Base-by-base conservation (phyloP, 306 rosid species). In the Trichosanthes cucumerina region DNA sequence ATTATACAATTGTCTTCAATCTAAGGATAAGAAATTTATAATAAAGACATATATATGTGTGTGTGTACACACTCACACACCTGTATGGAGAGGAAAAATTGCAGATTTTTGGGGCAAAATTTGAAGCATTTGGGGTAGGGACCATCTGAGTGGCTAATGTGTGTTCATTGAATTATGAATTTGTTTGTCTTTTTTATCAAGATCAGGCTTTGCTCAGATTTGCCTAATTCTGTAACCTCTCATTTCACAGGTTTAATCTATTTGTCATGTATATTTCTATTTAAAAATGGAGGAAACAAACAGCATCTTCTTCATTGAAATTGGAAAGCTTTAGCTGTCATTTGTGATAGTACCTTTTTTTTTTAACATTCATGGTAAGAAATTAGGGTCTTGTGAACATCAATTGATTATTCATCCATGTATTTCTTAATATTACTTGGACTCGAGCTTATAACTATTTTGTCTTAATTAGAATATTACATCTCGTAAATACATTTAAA, bases 41-140 rank as follows among this genome's bases (percentile, higher is more conserved):
- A 23, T 23, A 70, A 5, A 23, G 8, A 66, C 18, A 70, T 1
- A 18, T 2, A 39, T 2, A 39, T 7, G n/a, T 5, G 11, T 13
- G 11, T 12, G 12, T 3, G 8, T 0, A 14, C 72, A 34, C 39
- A 12, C 3, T 0, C 39, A 60, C 1, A 60, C 72, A 65, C 47
- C 7, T 65, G 72, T 65, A 65, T 71, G 76, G 76, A 71, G 57
- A 71, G 21, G 38, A 19, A 24, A 23, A 24, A 9, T 69, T 43
- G 36, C 33, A 43, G 12, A 23, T 66, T 38, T n/a, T 38, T 38
- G 1, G 9, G 74, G 74, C 31, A 1, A 38, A 66, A 3, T 3
- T 69, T 69, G 75, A 41, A 41, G 34, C 75, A 72, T 44, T 72
- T 70, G 39, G 39, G 16, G 73, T 72, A 72, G 77, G 77, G 77